Conservation (phyloP, 139 green algal species). For the Eudorina sp. region DNA sequence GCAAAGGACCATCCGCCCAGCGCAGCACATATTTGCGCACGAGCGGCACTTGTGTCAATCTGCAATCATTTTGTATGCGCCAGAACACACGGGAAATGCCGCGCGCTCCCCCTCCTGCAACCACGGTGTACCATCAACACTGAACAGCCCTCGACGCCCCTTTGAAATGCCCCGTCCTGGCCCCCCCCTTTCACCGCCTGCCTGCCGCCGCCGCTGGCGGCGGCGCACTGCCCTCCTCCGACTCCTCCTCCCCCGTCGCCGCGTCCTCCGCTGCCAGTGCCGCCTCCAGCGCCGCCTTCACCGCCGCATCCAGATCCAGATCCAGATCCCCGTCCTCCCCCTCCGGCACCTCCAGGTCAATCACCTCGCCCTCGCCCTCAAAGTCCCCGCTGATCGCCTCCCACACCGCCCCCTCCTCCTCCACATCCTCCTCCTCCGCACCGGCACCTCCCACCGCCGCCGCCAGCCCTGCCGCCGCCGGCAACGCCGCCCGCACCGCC, state of each 20-base stretch:
- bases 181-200: too few relatives aligned
- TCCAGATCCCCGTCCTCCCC: neutral
- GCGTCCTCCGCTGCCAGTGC: neutral
- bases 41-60: too few relatives aligned
- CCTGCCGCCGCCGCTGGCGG: neutral
- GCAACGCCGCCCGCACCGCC: neutral
- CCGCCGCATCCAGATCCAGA: neutral
- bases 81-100: too few relatives aligned
- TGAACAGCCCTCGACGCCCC: too few relatives aligned
- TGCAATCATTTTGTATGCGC: too few relatives aligned
- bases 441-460: neutral
- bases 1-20: too few relatives aligned
- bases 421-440: neutral
- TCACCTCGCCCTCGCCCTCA: neutral
- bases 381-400: neutral
- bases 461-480: neutral
- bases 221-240: neutral
- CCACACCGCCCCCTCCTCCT: neutral
- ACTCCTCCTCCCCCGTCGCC: neutral
- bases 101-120: too few relatives aligned
- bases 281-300: slow-evolving; percentile 5
- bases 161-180: too few relatives aligned
- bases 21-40: too few relatives aligned
- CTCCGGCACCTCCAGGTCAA: slow-evolving; percentile 16
- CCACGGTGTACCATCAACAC: too few relatives aligned